A percentile compares a stretch with the other conserved stretches of the same genome.
phyloP scores from a whole-genome alignment of 2,329 filamentous ascomycete species.

The Phaeosphaeriaceae sp. region DNA sequence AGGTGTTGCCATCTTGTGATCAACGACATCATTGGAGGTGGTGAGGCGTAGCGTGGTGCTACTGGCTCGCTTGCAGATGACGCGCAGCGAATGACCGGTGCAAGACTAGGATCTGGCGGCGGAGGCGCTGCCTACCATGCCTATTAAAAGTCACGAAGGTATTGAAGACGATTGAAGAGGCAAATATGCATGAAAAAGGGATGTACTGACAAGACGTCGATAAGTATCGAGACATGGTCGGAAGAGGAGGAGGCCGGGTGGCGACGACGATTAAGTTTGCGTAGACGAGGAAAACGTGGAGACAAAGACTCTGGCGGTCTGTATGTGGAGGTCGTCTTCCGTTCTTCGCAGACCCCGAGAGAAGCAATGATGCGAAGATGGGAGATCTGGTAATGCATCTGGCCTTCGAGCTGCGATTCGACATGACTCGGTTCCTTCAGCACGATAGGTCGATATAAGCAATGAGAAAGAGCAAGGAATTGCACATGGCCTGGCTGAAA shows the following conservation, averaged over 20 bases:
- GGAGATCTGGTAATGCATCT: not conserved
- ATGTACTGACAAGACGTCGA: constrained; percentile 10
- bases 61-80: constrained; percentile 35
- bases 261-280: not conserved
- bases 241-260: constrained; percentile 1
- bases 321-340: not conserved
- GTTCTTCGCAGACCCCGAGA: not conserved
- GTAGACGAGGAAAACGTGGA: not conserved
- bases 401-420: not conserved
- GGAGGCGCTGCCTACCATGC: constrained; percentile 13
- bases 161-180: constrained; percentile 9
- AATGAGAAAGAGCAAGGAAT: not conserved
- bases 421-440: no score
- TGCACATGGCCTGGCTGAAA: not conserved
- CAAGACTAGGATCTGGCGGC: constrained; percentile 16
- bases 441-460: not conserved
- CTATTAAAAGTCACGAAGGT: constrained; percentile 7
- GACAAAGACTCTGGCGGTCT: not conserved
- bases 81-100: constrained; percentile 35
- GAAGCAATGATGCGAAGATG: not conserved
- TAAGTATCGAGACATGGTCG: not conserved
- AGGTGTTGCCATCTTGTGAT: constrained; percentile 26
- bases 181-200: constrained; percentile 33
- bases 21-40: constrained; percentile 32
- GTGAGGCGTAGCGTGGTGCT: constrained; percentile 26